A percentile compares a stretch with the other conserved stretches of the same genome.
Evolutionary conservation across 108 stramenopile species (phyloP).

Genomic region (Cyclotella kingstonii): DNA sequence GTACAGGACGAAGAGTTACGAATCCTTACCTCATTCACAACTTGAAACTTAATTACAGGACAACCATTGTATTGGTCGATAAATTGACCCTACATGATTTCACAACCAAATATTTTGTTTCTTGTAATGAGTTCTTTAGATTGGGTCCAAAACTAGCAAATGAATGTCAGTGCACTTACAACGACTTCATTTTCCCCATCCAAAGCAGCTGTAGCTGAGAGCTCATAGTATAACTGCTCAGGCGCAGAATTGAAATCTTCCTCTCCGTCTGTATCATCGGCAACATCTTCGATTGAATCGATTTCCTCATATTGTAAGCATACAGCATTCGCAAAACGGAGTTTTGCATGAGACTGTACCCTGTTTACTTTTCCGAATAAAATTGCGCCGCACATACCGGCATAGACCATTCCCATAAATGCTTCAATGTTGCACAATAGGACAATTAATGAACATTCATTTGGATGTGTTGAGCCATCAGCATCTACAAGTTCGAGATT

Average conservation of each 20-base stretch:
- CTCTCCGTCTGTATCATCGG: conserved; percentile 17
- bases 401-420: conserved; percentile 72
- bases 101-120: neutral
- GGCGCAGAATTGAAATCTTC: conserved; percentile 5
- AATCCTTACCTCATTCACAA: conserved; percentile 50
- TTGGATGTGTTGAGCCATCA: conserved; percentile 20
- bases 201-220: neutral
- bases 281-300: conserved; percentile 20
- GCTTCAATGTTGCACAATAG: conserved; percentile 70
- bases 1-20: neutral
- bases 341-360: conserved; percentile 65
- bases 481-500: conserved; percentile 42
- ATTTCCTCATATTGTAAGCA: conserved; percentile 65
- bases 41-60: conserved; percentile 74
- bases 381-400: conserved; percentile 79
- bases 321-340: conserved; percentile 68
- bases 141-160: neutral
- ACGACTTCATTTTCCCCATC: neutral
- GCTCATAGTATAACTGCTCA: neutral
- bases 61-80: conserved; percentile 47
- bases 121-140: neutral
- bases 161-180: too few species aligned
- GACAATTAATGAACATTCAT: conserved; percentile 55
- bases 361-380: conserved; percentile 77
- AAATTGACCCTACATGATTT: conserved; percentile 7